Base-by-base conservation (phyloP, 78 protist genomes). In the Dictyostelium citrinum region DNA sequence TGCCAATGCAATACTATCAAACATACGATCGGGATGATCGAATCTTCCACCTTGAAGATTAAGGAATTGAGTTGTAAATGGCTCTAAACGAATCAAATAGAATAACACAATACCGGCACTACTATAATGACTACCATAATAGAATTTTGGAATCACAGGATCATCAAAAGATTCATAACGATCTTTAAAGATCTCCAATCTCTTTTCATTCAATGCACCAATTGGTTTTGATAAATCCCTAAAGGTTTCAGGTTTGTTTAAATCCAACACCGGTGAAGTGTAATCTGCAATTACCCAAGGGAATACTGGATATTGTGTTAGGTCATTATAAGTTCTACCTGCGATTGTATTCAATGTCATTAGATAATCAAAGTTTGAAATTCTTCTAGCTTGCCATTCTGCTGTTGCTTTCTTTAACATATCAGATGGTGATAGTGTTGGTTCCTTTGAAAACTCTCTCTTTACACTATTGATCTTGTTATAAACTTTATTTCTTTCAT, bases 21-120 rank as follows among this genome's bases (percentile, higher is more conserved):
- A 99, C 97, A 98, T 86, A 29, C 99, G 94, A 84, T 98, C 98
- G 2, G 99, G 97, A 16, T 95, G 97, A 80, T 99, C 99, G 16
- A 99, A 98, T 24, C 82, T 29, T 20, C 99, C 99, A 24, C 98
- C 99, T 64, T 99, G 99, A 3, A 98, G 81, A 37, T 82, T 77
- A 35, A 95, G 43, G 70, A 90, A 81, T 20, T n/a, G 64, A 1
- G 96, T 41, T 22, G 99, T 96, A 94, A 90, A 99, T 16, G 99
- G 99, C 83, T 98, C 99, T 76, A 98, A 37, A 9, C 99, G 96
- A 22, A 98, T 31, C 37, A 99, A 67, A 84, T 84, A 99, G 88
- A 83, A 76, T 49, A 98, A 90, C 24, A 96, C 98, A 5, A 79
- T 70, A 22, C 97, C 99, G 2, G 90, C 92, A 76, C 90, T 93